These are phyloP conservation scores for Diplodia corticola DNA, from an alignment of 2,329 filamentous ascomycete genomes.

Conservation along the genomic window DNA sequence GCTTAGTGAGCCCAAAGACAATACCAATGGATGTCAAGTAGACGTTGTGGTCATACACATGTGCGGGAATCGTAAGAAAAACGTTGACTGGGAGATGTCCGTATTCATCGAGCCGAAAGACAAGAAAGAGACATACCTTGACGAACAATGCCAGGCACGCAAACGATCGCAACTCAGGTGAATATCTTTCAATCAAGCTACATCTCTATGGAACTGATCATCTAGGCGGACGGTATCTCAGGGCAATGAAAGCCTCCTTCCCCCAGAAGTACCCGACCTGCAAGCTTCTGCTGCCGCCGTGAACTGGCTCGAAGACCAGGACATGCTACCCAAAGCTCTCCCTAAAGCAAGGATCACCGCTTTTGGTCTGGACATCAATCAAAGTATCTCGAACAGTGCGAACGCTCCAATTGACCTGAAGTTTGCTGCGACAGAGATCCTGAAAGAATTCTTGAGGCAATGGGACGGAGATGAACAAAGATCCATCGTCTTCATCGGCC, in stretches of 20 bases:
- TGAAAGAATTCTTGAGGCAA: neutral
- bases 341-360: neutral
- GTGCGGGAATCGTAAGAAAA: neutral
- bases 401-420: conserved; percentile 1
- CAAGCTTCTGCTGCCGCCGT: neutral
- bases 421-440: neutral
- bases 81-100: neutral
- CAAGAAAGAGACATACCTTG: neutral
- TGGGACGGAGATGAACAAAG: neutral
- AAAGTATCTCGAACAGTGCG: neutral
- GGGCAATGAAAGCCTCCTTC: too few species aligned
- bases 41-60: neutral
- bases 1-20: neutral
- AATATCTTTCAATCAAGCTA: too few species aligned
- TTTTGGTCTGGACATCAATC: neutral
- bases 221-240: neutral
- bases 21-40: neutral
- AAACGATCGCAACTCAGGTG: neutral
- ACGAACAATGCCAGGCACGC: neutral
- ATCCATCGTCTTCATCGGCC: conserved; percentile 14
- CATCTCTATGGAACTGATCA: too few species aligned
- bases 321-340: conserved; percentile 5
- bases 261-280: too few species aligned
- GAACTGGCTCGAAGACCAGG: neutral
- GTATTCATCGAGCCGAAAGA: neutral